These are phyloP conservation scores for Thecaphora frezii DNA, from an alignment of 1,284 basidiomycete genomes.

Conservation along the genomic window DNA sequence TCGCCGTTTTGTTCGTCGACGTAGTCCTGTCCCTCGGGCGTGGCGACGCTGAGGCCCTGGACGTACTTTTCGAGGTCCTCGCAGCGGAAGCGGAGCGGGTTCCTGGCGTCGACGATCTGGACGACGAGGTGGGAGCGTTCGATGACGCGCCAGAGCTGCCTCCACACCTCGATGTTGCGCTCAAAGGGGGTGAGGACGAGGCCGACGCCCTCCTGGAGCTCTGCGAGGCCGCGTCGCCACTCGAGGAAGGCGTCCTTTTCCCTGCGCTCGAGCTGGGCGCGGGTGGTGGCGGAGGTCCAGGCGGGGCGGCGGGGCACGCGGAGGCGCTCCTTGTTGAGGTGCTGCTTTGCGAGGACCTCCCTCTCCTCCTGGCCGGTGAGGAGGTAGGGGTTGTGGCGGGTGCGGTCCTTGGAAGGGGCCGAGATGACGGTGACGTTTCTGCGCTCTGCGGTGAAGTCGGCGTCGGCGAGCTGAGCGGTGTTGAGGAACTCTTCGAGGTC, in stretches of 20 bases:
- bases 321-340: slow-evolving; percentile 49
- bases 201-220: slow-evolving; percentile 54
- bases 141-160: slow-evolving; percentile 59
- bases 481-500: slow-evolving; percentile 95
- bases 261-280: slow-evolving; percentile 51
- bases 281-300: slow-evolving; percentile 52
- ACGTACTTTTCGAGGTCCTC: slow-evolving; percentile 59
- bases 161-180: slow-evolving; percentile 58
- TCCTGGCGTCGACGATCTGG: slow-evolving; percentile 58
- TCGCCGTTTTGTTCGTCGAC: slow-evolving; percentile 75
- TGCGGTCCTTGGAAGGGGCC: slow-evolving; percentile 61
- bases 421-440: slow-evolving; percentile 89
- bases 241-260: slow-evolving; percentile 58
- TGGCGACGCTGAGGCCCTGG: slow-evolving; percentile 65
- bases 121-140: slow-evolving; percentile 57
- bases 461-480: slow-evolving; percentile 89
- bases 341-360: slow-evolving; percentile 60
- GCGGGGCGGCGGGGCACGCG: slow-evolving; percentile 53
- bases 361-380: slow-evolving; percentile 81
- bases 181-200: slow-evolving; percentile 59
- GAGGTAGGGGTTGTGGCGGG: slow-evolving; percentile 77
- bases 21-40: slow-evolving; percentile 86
- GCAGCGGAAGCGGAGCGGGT: slow-evolving; percentile 57
- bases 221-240: slow-evolving; percentile 55
- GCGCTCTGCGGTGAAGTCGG: slow-evolving; percentile 95